Evolutionary conservation across 2,329 filamentous ascomycete species (phyloP).

Genomic region (Ophiostoma perfectum): DNA sequence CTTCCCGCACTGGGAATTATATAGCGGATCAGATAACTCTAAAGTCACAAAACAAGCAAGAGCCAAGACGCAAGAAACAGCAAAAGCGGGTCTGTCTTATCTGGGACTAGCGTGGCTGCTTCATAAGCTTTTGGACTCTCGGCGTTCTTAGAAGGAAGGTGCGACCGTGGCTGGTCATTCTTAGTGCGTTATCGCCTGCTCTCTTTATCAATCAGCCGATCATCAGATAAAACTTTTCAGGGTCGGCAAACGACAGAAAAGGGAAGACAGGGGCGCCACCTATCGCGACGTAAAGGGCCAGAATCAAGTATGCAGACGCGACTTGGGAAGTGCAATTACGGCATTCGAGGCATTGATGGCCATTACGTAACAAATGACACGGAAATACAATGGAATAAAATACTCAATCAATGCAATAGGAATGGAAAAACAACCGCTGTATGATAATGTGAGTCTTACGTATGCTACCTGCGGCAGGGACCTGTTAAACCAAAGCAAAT

Average conservation of each 20-base stretch:
- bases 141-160: slow-evolving; percentile 9
- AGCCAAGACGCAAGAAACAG: not conserved
- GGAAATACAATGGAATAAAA: too few species aligned
- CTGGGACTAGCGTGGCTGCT: not conserved
- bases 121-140: not conserved
- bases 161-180: not conserved
- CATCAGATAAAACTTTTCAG: slow-evolving; percentile 25
- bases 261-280: not conserved
- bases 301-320: not conserved
- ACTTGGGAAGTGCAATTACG: not conserved
- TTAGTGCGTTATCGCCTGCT: not conserved
- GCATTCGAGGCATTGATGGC: not conserved
- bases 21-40: slow-evolving; percentile 22
- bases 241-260: not conserved
- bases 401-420: too few species aligned
- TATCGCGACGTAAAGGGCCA: not conserved
- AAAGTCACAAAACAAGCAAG: not conserved
- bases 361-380: too few species aligned
- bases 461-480: too few species aligned
- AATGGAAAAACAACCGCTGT: too few species aligned
- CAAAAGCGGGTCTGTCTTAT: not conserved
- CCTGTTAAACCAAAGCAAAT: too few species aligned
- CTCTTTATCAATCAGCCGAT: slow-evolving; percentile 22
- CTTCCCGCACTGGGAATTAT: not conserved
- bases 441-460: too few species aligned